Evolutionary conservation across 1,284 basidiomycete species (phyloP).

Genomic region (Phaffia rhodozyma): DNA sequence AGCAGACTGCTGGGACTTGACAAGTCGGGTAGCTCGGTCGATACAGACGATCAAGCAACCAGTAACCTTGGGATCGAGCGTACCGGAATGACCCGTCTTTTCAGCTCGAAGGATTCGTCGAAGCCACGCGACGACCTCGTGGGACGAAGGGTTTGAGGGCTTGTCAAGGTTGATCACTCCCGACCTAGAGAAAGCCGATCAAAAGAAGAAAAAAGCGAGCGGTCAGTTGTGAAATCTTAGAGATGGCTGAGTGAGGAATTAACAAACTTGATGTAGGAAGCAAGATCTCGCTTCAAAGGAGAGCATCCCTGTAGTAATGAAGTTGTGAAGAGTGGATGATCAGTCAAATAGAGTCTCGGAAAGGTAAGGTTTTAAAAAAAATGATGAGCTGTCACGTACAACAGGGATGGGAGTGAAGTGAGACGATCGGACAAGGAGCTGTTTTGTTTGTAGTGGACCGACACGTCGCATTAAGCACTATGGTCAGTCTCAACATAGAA

Average conservation of each 20-base stretch:
- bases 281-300: conserved; percentile 86
- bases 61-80: conserved; percentile 97
- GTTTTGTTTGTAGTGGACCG: neutral
- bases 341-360: neutral
- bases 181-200: conserved; percentile 45
- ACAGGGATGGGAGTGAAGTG: conserved; percentile 96
- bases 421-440: conserved; percentile 67
- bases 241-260: neutral
- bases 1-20: conserved; percentile 96
- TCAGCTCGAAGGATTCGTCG: conserved; percentile 89
- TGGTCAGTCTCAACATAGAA: too few species aligned
- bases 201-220: neutral
- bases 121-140: conserved; percentile 99
- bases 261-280: conserved; percentile 72
- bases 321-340: conserved; percentile 2
- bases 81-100: conserved; percentile 97
- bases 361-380: neutral
- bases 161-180: conserved; percentile 99
- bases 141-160: conserved; percentile 98
- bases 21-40: conserved; percentile 97
- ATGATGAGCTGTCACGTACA: conserved; percentile 20
- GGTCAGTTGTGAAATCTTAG: neutral
- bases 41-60: conserved; percentile 98
- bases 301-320: conserved; percentile 51
- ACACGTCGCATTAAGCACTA: neutral